Conservation (phyloP, 2,329 filamentous ascomycete species). For the Trichoderma atroviride region DNA sequence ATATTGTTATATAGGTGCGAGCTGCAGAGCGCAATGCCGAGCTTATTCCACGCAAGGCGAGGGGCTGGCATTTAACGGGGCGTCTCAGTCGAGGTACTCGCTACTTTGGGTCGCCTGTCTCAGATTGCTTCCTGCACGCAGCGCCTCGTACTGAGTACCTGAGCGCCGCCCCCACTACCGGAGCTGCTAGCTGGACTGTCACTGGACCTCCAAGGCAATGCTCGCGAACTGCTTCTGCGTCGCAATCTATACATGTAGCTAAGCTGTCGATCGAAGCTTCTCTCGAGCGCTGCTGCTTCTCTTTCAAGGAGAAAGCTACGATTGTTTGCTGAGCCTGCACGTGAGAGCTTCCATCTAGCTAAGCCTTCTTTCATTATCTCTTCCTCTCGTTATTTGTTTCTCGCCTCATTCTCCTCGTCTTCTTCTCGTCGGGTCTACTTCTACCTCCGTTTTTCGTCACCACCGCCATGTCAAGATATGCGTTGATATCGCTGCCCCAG, state of each 20-base stretch:
- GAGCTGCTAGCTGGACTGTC: conserved; percentile 22
- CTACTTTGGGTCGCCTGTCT: not conserved
- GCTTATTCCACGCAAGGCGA: conserved; percentile 15
- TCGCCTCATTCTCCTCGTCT: not conserved
- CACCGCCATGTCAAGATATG: conserved; percentile 65
- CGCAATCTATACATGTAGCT: not conserved
- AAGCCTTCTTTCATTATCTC: not conserved
- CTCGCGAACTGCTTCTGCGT: conserved; percentile 5
- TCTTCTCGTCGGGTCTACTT: conserved; percentile 19
- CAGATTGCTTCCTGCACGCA: not conserved
- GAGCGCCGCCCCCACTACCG: conserved; percentile 10
- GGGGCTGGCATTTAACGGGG: conserved; percentile 11
- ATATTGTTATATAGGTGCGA: not conserved
- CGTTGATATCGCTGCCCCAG: conserved; percentile 86
- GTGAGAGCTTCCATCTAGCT: not conserved
- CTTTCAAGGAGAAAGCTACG: not conserved
- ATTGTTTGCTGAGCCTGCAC: not conserved
- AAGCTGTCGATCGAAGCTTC: not conserved
- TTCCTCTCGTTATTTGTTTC: not conserved
- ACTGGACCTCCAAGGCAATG: conserved; percentile 10
- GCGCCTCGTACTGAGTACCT: not conserved
- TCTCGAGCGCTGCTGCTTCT: not conserved
- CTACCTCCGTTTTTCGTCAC: conserved; percentile 13
- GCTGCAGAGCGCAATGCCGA: not conserved
- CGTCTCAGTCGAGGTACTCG: not conserved